Evolutionary conservation across 306 rosid genomes (phyloP), one percentile per base, ranked within the genome.

Genomic region (Cucurbita argyrosperma): DNA sequence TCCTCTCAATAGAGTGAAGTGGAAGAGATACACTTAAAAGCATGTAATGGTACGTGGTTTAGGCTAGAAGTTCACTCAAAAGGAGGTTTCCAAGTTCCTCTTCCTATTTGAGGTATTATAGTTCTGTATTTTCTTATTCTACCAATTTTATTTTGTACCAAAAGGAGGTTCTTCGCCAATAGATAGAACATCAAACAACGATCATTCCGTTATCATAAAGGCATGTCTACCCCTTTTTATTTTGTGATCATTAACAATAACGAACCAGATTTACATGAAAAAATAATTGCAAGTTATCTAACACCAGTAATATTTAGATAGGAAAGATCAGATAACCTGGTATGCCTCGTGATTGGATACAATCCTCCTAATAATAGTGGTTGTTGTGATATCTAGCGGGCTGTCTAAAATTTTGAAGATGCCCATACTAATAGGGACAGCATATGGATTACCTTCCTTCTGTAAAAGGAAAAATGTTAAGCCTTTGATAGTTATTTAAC

Each of bases 331-430:
- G 13, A 26, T 15, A 75, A 93, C 98, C 96, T 89, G 98, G 80
- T 86, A 93, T 5, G 98, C 98, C 78, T 93, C 97, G 45, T 93
- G 94, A 81, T 93, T 93, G 52, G 94, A 75, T 51, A 93, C 88
- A 49, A 93, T 93, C 86, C 98, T 90, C 78, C 79, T 85, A 80
- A 93, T 90, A 85, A 93, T 93, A 3, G 97, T 90, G 76, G 96
- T 87, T 6, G 98, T 93, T 39, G 96, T 93, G 78, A 89, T 78
- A 80, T 86, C 97, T 68, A 89, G 72, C 38, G 96, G 84, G 81
- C 98, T 93, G 4, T 84, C 90, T 78, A 92, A 76, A 82, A 92
- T 58, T 85, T 84, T 82, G 82, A 93, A 93, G 85, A 90, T 87
- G 76, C 88, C 97, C 90, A 87, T 76, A 84, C 87, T 89, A 71